phyloP scores from a whole-genome alignment of 202 grass and related monocot genomes.

The Thinopyrum obtusiflorum region DNA sequence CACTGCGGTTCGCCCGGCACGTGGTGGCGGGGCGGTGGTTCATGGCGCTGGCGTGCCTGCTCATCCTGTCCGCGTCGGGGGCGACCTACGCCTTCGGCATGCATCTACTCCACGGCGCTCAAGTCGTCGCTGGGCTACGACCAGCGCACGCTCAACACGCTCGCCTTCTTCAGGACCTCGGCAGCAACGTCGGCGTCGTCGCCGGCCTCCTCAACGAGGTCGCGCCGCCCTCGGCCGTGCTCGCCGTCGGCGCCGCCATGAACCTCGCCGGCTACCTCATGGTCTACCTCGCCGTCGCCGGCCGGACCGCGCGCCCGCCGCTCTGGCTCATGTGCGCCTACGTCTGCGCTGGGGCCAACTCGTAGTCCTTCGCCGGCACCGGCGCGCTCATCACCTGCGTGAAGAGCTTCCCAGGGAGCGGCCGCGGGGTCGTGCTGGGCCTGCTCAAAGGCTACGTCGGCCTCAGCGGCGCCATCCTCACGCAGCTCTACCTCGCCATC shows the following conservation, averaged over 20 bases:
- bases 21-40: conserved; percentile 34
- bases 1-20: conserved; percentile 29
- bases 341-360: conserved; percentile 56
- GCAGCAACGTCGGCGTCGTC: conserved; percentile 50
- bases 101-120: not conserved
- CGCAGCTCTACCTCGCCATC: conserved; percentile 56
- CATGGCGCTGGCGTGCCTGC: not conserved
- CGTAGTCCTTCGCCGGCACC: conserved; percentile 56
- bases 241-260: conserved; percentile 38
- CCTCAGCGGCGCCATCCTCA: conserved; percentile 53
- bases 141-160: not conserved
- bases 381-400: conserved; percentile 55
- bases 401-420: conserved; percentile 58
- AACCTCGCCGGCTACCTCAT: conserved; percentile 68
- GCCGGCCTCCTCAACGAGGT: not conserved
- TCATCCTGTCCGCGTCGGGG: not conserved
- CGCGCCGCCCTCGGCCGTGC: not conserved
- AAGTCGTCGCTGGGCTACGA: conserved; percentile 3
- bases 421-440: conserved; percentile 51
- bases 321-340: conserved; percentile 62
- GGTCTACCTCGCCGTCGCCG: conserved; percentile 60
- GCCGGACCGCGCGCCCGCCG: conserved; percentile 36
- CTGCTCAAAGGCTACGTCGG: conserved; percentile 41
- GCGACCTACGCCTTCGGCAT: conserved; percentile 1
- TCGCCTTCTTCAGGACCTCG: conserved; percentile 66